These are phyloP conservation scores for Trichoderma sp. DNA, from an alignment of 2,329 filamentous ascomycete genomes.

Conservation along the genomic window DNA sequence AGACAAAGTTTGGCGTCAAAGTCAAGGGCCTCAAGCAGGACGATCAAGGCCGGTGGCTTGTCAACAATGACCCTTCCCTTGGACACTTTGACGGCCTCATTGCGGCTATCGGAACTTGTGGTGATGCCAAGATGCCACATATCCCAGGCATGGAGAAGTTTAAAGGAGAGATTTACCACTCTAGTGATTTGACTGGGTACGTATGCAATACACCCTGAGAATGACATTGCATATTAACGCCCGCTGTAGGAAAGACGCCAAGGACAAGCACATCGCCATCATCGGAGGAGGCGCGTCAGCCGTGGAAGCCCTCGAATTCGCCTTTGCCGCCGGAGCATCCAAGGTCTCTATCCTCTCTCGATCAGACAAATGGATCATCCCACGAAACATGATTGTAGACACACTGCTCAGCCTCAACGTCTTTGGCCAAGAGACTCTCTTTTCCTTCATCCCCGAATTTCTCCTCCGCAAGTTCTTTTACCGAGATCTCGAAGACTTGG, in stretches of 20 bases:
- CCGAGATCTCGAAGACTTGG: constrained; percentile 71
- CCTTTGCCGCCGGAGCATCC: constrained; percentile 61
- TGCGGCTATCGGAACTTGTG: constrained; percentile 76
- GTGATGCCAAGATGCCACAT: constrained; percentile 70
- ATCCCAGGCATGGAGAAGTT: constrained; percentile 71
- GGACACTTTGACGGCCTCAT: constrained; percentile 78
- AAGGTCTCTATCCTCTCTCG: constrained; percentile 72
- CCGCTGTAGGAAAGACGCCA: constrained; percentile 56
- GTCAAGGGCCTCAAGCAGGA: constrained; percentile 71
- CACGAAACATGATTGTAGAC: constrained; percentile 73
- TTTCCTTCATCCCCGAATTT: constrained; percentile 76
- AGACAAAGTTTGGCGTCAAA: constrained; percentile 68
- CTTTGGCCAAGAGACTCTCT: constrained; percentile 70
- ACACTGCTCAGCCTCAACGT: constrained; percentile 73
- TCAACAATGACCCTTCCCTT: constrained; percentile 72
- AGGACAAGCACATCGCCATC: constrained; percentile 72
- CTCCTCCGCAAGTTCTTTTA: constrained; percentile 79
- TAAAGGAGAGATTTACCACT: constrained; percentile 71
- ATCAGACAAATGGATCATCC: constrained; percentile 85
- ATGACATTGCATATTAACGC: constrained; percentile 21
- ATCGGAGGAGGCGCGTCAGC: constrained; percentile 79
- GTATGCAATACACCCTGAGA: constrained; percentile 7
- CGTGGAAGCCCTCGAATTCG: constrained; percentile 80
- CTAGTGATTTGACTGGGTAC: constrained; percentile 66
- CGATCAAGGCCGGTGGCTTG: constrained; percentile 67